Evolutionary conservation across 805 yeast species (phyloP).

Genomic region (Wickerhamomyces canadensis): DNA sequence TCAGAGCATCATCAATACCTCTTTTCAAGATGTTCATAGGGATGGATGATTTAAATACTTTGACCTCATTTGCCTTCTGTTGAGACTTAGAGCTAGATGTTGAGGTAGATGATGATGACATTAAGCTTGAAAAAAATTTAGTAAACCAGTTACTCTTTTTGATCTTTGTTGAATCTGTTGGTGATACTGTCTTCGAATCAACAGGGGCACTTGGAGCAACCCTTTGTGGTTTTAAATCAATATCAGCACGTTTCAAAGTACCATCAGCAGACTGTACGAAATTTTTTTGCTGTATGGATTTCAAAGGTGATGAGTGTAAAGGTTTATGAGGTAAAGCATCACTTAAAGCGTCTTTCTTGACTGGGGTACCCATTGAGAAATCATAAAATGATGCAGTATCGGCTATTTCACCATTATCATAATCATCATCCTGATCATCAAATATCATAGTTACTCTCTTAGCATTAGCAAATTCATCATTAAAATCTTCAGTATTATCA

Average conservation of each 20-base stretch:
- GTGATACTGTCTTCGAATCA: not conserved
- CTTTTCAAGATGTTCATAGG: constrained; percentile 18
- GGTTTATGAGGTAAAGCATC: constrained; percentile 6
- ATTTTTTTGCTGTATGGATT: constrained; percentile 17
- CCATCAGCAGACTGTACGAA: constrained; percentile 13
- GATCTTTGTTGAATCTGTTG: constrained; percentile 15
- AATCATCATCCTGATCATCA: constrained; percentile 12
- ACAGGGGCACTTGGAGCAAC: constrained; percentile 21
- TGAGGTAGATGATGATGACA: constrained; percentile 8
- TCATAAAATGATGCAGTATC: constrained; percentile 1
- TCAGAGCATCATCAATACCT: constrained; percentile 33
- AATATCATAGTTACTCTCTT: constrained; percentile 24
- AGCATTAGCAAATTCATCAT: constrained; percentile 16
- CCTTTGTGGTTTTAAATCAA: constrained; percentile 11
- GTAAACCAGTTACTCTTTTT: constrained; percentile 34
- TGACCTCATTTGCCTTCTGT: constrained; percentile 7
- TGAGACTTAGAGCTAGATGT: constrained; percentile 9
- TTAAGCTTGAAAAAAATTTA: constrained; percentile 27
- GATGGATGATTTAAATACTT: constrained; percentile 13
- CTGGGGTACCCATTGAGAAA: constrained; percentile 3
- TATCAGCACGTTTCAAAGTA: constrained; percentile 9
- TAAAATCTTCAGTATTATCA: constrained; percentile 20
- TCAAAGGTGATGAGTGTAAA: constrained; percentile 16
- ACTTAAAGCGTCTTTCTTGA: not conserved
- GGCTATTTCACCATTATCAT: not conserved